A percentile compares a stretch with the other conserved stretches of the same genome.
Evolutionary conservation across 2,329 filamentous ascomycete species (phyloP).

Genomic region (Penicillium sp.): DNA sequence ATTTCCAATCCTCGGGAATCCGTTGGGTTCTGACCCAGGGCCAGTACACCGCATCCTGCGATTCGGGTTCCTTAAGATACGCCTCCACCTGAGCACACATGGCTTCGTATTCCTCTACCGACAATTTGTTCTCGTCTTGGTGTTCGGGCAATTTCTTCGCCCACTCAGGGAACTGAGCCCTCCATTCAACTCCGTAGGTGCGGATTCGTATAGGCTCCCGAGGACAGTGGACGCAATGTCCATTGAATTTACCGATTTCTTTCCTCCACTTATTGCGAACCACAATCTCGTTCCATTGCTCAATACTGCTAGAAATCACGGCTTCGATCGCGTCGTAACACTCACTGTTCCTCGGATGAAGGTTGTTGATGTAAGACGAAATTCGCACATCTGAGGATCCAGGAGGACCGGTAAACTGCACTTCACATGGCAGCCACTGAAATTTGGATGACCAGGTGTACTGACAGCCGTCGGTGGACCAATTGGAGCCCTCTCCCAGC

Average conservation of each 20-base stretch:
- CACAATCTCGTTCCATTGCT: neutral
- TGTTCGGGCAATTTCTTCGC: neutral
- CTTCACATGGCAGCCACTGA: constrained; percentile 22
- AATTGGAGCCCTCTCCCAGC: neutral
- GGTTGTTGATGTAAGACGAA: neutral
- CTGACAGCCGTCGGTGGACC: neutral
- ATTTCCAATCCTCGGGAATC: neutral
- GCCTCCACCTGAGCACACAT: constrained; percentile 12
- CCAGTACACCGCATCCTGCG: constrained; percentile 13
- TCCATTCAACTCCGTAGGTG: constrained; percentile 19
- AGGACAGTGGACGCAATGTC: neutral
- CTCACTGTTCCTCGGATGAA: neutral
- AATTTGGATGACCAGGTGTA: constrained; percentile 13
- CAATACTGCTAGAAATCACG: neutral
- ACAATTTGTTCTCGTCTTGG: constrained; percentile 4
- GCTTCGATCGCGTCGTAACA: neutral
- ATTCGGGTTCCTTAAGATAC: constrained; percentile 12
- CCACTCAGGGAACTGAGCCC: constrained; percentile 8
- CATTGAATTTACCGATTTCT: neutral
- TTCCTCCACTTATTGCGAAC: neutral
- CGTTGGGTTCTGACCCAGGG: constrained; percentile 1
- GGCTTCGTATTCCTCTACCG: constrained; percentile 12
- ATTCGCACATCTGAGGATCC: constrained; percentile 10
- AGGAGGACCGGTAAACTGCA: constrained; percentile 12
- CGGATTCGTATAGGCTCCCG: neutral